Evolutionary conservation across 1,139 yeast species (phyloP).

Genomic region (Blastobotrys buckinghamii): DNA sequence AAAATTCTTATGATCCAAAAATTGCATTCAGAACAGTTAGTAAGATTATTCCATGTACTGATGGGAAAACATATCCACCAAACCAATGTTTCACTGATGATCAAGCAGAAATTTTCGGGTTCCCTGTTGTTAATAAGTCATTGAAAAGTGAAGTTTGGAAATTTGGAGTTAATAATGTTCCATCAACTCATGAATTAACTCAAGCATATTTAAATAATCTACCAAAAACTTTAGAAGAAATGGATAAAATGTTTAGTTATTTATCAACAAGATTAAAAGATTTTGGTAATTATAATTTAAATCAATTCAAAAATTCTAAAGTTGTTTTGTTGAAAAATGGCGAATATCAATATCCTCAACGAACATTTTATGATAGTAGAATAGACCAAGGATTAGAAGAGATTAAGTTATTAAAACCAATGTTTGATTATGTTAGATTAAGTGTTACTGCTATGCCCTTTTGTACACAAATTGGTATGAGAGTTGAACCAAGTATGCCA

Average conservation of each 20-base stretch:
- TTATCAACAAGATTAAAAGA: conserved; percentile 22
- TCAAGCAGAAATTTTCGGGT: conserved; percentile 28
- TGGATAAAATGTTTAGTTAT: conserved; percentile 29
- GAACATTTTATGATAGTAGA: conserved; percentile 21
- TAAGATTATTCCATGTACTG: conserved; percentile 25
- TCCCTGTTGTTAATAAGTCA: conserved; percentile 27
- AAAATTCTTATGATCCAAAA: conserved; percentile 22
- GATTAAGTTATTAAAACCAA: conserved; percentile 24
- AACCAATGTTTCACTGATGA: conserved; percentile 25
- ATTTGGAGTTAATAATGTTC: conserved; percentile 31
- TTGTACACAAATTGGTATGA: conserved; percentile 32
- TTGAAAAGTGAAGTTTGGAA: conserved; percentile 27
- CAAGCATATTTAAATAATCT: conserved; percentile 22
- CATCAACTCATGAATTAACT: conserved; percentile 25
- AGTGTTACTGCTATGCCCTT: conserved; percentile 30
- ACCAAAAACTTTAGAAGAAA: conserved; percentile 22
- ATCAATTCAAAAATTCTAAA: conserved; percentile 9
- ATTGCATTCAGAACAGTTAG: conserved; percentile 14
- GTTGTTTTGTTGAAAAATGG: conserved; percentile 5
- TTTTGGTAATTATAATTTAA: conserved; percentile 6
- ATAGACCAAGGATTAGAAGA: conserved; percentile 11
- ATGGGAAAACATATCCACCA: conserved; percentile 22
- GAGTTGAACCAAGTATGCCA: conserved; percentile 30
- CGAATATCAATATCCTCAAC: conserved; percentile 22
- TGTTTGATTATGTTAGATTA: conserved; percentile 29